These are phyloP conservation scores for Calonectria multiphialidica DNA, from an alignment of 2,329 filamentous ascomycete genomes.

Conservation along the genomic window DNA sequence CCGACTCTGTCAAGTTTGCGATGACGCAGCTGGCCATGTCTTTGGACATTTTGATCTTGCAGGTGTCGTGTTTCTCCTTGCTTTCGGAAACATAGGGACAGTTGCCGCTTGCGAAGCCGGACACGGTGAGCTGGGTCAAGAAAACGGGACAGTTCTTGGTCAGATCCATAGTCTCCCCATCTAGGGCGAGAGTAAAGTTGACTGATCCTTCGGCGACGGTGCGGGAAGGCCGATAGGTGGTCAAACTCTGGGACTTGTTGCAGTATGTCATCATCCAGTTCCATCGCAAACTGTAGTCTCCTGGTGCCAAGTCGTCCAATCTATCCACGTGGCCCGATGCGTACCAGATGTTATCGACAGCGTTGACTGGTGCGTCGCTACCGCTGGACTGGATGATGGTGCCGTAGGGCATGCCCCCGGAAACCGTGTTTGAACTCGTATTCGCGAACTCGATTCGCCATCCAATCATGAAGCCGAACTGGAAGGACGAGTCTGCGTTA, in stretches of 20 bases:
- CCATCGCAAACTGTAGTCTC: constrained; percentile 1
- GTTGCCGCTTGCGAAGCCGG: neutral
- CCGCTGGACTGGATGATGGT: neutral
- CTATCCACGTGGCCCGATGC: neutral
- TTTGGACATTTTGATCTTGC: neutral
- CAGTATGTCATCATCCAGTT: neutral
- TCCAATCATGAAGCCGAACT: neutral
- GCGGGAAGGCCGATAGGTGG: neutral
- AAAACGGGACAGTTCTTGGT: neutral
- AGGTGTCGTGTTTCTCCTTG: neutral
- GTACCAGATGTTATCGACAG: neutral
- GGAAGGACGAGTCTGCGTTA: neutral
- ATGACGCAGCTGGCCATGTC: neutral
- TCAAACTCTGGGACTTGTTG: neutral
- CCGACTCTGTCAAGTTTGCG: neutral
- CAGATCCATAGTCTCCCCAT: neutral
- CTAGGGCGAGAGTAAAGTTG: neutral
- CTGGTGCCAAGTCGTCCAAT: neutral
- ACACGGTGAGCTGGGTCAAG: neutral
- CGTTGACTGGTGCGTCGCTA: neutral
- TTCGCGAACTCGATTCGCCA: neutral
- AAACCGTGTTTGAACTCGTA: neutral
- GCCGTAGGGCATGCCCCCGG: neutral
- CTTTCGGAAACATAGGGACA: neutral
- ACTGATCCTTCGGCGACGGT: neutral